Evolutionary conservation across 2,329 filamentous ascomycete genomes (phyloP).

Genomic region (Cucurbitaria berberidis): DNA sequence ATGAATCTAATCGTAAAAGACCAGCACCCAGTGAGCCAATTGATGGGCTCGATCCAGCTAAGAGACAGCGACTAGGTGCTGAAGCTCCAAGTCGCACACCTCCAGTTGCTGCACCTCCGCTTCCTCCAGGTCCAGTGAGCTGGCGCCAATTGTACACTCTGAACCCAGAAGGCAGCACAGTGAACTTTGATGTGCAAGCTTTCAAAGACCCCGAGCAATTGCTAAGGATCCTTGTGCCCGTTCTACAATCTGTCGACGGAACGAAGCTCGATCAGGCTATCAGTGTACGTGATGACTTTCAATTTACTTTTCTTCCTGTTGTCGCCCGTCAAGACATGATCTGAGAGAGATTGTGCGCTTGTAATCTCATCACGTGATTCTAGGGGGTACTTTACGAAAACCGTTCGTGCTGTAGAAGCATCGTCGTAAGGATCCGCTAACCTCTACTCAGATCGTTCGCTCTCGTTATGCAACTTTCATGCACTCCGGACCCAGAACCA

Average conservation of each 20-base stretch:
- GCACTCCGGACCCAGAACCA: constrained; percentile 31
- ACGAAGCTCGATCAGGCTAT: constrained; percentile 74
- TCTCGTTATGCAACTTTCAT: constrained; percentile 50
- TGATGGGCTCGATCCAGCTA: constrained; percentile 76
- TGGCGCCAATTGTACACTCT: constrained; percentile 87
- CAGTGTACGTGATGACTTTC: constrained; percentile 60
- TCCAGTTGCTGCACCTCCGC: constrained; percentile 64
- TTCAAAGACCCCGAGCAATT: constrained; percentile 75
- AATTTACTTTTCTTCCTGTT: not conserved
- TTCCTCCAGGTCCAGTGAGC: constrained; percentile 77
- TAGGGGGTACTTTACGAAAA: not conserved
- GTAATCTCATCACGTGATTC: not conserved
- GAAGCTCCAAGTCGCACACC: constrained; percentile 52
- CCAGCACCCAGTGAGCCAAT: constrained; percentile 72
- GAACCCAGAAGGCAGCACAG: constrained; percentile 74
- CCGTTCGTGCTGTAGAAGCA: not conserved
- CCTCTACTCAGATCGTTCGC: constrained; percentile 47
- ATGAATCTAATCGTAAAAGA: constrained; percentile 80
- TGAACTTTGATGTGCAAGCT: constrained; percentile 80
- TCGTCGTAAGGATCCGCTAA: constrained; percentile 16
- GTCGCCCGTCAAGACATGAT: not conserved
- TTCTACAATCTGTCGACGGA: constrained; percentile 74
- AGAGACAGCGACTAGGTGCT: constrained; percentile 74
- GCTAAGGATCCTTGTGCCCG: constrained; percentile 79
- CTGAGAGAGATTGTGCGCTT: not conserved